Base-by-base conservation (phyloP, 1,139 yeast species). In the Geotrichum citri-aurantii region DNA sequence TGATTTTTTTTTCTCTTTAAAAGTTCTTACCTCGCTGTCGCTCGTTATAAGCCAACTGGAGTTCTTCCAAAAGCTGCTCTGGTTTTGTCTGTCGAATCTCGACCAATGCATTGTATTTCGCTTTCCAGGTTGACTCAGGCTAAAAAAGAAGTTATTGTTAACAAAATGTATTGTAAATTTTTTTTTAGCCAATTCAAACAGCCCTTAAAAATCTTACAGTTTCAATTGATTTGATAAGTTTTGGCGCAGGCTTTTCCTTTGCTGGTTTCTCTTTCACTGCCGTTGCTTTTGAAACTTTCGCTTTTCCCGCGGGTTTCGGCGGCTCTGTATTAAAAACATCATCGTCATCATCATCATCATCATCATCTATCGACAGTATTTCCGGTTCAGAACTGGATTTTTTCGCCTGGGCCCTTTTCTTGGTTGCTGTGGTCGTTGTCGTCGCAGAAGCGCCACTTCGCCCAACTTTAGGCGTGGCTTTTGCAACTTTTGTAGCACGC, bases 51-150 rank as follows among this genome's bases (percentile, higher is more conserved):
- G 58, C 55, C 17, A 26, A 23, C 33, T 52, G 42, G 12, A 52
- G 47, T 12, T 53, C 59, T 27, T 54, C 48, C 4, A 59, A 48
- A 7, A 26, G 40, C 24, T 49, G 33, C 21, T 59, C 61, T 1
- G 61, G 58, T 27, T 55, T 27, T 24, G 61, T 59, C n/a, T 54
- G 24, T 14, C 61, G 56, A 6, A 56, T 11, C 11, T 54, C 49
- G 7, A 56, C 55, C 24, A 59, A 44, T 11, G 54, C 54, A 31
- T 48, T 51, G 50, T 59, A 59, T 31, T 51, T 56, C 7, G 54
- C 29, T 44, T 59, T 54, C 61, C 61, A 59, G 19, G 51, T 46
- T 6, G 50, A 33, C 27, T 53, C 50, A 17, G 51, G 33, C 48
- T 56, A n/a, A n/a, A n/a, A 8, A 21, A n/a, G 14, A 37, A n/a